phyloP scores from a whole-genome alignment of 345 rosid species.

The Turritis glabra region DNA sequence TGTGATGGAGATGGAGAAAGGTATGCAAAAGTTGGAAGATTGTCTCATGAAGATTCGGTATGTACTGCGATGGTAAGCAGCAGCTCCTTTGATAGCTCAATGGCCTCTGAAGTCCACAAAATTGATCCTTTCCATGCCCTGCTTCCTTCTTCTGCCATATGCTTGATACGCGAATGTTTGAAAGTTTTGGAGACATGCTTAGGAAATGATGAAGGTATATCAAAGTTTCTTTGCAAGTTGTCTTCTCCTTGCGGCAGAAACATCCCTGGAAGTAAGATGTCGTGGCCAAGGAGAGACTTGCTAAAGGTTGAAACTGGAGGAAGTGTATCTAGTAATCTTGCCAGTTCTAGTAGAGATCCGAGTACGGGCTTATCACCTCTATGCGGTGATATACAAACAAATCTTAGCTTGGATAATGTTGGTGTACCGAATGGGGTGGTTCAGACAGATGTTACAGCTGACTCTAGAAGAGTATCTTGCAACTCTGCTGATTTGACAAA shows the following conservation, averaged over 20 bases:
- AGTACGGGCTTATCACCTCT: slow-evolving; percentile 38
- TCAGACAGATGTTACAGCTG: slow-evolving; percentile 35
- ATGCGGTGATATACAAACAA: slow-evolving; percentile 36
- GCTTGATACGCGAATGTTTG: slow-evolving; percentile 73
- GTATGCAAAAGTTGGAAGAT: slow-evolving; percentile 84
- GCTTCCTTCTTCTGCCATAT: slow-evolving; percentile 61
- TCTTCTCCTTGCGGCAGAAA: slow-evolving; percentile 42
- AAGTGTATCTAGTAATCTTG: slow-evolving; percentile 52
- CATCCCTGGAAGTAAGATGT: slow-evolving; percentile 46
- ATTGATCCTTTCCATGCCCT: slow-evolving; percentile 32
- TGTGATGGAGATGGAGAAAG: slow-evolving; percentile 61
- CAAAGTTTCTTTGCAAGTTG: slow-evolving; percentile 40
- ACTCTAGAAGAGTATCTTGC: slow-evolving; percentile 35
- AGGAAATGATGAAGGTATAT: slow-evolving; percentile 57
- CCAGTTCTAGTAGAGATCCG: slow-evolving; percentile 53
- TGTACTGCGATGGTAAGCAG: slow-evolving; percentile 56
- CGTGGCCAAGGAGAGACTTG: slow-evolving; percentile 57
- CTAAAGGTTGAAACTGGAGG: slow-evolving; percentile 59
- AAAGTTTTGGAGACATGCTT: slow-evolving; percentile 68
- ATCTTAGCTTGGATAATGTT: slow-evolving; percentile 46
- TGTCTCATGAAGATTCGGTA: slow-evolving; percentile 73
- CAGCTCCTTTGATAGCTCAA: slow-evolving; percentile 44
- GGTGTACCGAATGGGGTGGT: slow-evolving; percentile 38
- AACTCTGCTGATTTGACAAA: slow-evolving; percentile 41
- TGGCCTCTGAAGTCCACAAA: slow-evolving; percentile 42